These are phyloP conservation scores for Quercus berberidifolia DNA, from an alignment of 306 rosid genomes.

Conservation along the genomic window DNA sequence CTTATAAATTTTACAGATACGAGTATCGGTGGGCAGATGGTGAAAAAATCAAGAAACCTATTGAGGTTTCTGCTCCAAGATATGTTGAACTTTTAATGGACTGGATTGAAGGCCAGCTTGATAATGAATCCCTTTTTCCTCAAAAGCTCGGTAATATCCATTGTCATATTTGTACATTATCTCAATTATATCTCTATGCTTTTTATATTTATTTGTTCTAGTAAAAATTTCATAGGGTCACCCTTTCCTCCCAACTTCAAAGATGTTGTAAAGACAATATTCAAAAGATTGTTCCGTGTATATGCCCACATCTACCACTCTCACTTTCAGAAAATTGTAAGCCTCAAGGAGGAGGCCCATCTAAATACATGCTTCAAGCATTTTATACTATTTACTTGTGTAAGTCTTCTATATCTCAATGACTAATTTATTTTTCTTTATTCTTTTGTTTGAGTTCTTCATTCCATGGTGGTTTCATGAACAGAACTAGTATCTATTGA, in stretches of 20 bases:
- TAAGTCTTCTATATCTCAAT: constrained; percentile 27
- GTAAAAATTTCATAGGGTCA: constrained; percentile 43
- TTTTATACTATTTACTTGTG: constrained; percentile 83
- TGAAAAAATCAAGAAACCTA: constrained; percentile 66
- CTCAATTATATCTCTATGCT: constrained; percentile 2
- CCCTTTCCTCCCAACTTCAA: constrained; percentile 73
- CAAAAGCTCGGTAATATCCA: constrained; percentile 57
- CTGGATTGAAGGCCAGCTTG: constrained; percentile 85
- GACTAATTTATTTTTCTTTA: background rate
- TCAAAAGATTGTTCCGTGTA: constrained; percentile 81
- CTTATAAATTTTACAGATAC: constrained; percentile 41
- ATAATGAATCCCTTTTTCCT: constrained; percentile 80
- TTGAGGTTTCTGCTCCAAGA: constrained; percentile 91
- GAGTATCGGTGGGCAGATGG: constrained; percentile 96
- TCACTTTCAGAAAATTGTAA: constrained; percentile 77
- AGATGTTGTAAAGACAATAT: constrained; percentile 80
- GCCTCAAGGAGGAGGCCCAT: constrained; percentile 93
- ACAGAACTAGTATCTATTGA: background rate
- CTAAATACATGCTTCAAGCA: constrained; percentile 94
- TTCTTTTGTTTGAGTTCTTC: background rate
- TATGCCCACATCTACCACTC: constrained; percentile 87
- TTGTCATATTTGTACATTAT: background rate
- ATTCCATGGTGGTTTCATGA: background rate
- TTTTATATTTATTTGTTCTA: constrained; percentile 4
- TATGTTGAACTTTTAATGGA: constrained; percentile 87